phyloP scores from a whole-genome alignment of 2,329 filamentous ascomycete genomes.

The Cadophora luteo-olivacea region DNA sequence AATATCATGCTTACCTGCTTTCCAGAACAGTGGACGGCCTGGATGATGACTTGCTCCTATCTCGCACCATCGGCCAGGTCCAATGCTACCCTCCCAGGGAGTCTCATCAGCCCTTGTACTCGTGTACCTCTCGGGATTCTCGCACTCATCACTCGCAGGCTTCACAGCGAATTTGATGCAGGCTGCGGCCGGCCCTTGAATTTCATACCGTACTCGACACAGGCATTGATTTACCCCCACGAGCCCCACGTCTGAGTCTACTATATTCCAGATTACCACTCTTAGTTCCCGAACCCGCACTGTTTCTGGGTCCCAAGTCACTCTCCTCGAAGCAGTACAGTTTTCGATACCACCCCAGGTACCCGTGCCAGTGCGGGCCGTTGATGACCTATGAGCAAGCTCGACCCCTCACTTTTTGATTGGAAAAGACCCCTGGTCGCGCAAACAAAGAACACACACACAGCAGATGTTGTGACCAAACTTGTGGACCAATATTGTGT shows the following conservation, averaged over 20 bases:
- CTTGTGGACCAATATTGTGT: not conserved
- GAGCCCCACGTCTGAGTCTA: not conserved
- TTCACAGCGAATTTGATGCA: not conserved
- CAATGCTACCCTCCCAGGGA: not conserved
- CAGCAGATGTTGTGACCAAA: not conserved
- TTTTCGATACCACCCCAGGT: constrained; percentile 14
- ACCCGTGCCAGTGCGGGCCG: not conserved
- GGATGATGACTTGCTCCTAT: constrained; percentile 1
- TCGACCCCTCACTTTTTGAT: constrained; percentile 14
- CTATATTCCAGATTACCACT: not conserved
- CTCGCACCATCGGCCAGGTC: not conserved
- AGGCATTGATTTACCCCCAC: constrained; percentile 8
- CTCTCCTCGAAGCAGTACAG: not conserved
- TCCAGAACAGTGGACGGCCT: not conserved
- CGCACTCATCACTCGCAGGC: not conserved
- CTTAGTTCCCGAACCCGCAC: not conserved
- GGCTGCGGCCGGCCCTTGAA: not conserved
- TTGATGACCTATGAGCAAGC: not conserved
- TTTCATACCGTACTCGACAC: not conserved
- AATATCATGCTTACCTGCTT: constrained; percentile 12
- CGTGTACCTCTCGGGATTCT: no score
- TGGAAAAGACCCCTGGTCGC: constrained; percentile 1
- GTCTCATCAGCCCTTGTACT: no score
- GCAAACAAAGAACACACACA: constrained; percentile 3
- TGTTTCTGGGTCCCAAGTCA: constrained; percentile 13